These are phyloP conservation scores for Didymellaceae sp. DNA, from an alignment of 2,329 filamentous ascomycete species.

Conservation along the genomic window DNA sequence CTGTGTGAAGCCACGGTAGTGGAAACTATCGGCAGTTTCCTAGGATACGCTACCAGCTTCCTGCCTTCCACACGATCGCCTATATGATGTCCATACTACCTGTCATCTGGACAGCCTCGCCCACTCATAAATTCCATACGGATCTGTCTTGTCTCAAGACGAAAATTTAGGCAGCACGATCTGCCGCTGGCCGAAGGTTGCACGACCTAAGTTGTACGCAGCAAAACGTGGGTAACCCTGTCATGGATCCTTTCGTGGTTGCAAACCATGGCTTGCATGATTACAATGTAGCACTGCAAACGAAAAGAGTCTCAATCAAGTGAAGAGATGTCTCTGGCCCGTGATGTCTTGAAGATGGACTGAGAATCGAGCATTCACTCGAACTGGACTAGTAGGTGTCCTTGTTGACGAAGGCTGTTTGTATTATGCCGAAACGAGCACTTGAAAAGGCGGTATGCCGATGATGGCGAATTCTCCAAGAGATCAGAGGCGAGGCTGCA, in stretches of 20 bases:
- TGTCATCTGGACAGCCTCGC: constrained; percentile 18
- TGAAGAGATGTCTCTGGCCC: no score
- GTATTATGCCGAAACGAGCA: no score
- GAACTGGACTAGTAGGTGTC: no score
- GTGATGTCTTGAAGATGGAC: no score
- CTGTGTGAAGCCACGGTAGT: no score
- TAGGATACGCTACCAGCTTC: constrained; percentile 4
- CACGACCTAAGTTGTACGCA: constrained; percentile 32
- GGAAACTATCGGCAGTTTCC: neutral
- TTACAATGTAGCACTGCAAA: neutral
- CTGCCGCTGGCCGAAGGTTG: constrained; percentile 39
- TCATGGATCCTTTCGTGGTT: neutral
- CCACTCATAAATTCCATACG: constrained; percentile 11
- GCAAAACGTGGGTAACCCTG: constrained; percentile 43
- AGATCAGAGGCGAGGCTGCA: constrained; percentile 27
- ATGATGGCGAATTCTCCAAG: constrained; percentile 40
- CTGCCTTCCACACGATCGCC: constrained; percentile 15
- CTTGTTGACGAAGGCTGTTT: no score
- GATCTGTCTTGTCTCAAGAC: constrained; percentile 21
- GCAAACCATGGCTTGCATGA: neutral
- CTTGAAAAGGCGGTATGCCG: constrained; percentile 34
- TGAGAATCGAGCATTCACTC: no score
- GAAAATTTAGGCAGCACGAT: constrained; percentile 36
- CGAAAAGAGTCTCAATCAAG: no score
- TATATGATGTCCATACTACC: neutral